Base-by-base conservation (phyloP, 495 filamentous ascomycete genomes). In the Opeltia flavorubescens region DNA sequence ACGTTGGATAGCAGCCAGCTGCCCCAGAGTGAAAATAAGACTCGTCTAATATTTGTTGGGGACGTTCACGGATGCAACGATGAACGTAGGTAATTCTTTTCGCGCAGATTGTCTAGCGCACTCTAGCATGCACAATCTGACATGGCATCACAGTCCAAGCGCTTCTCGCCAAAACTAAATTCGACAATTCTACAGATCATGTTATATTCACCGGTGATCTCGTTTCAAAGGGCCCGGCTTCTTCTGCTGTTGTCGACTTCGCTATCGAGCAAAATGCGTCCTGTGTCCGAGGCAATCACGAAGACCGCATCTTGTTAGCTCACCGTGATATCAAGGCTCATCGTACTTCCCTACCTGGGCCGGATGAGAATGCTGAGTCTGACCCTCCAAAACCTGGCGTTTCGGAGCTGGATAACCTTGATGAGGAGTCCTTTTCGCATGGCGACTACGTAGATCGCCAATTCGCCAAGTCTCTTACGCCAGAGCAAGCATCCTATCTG, bases 201-300 rank as follows among this genome's bases (percentile, higher is more conserved):
- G 69, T 95, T 8, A 71, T 95, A 12, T 69, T 94, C 47, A 72
- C 78, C 4, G 91, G 91, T 7, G 89, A 95, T 58, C 67, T 94
- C 51, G 77, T 95, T 53, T 77, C 80, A 53, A 94, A 94, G 61
- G 91, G 91, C 6, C 89, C 89, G 8, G 80, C 94, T 57, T 89
- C 83, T 46, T 42, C 65, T 1, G 85, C 84, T 25, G 86, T 94
- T 0, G 69, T 98, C 25, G 76, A 85, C 46, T 62, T 87, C 13
- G 84, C 80, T 9, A 78, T 81, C 48, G 58, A 69, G 12, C 61
- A 84, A 23, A 71, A 70, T 13, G 89, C 89, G 2, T 81, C 78
- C 26, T 84, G 76, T 47, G 86, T 95, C 1, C 78, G 91, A 23
- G 91, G 91, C 12, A 96, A 98, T 64, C 88, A 95, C 62, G 91